These are phyloP conservation scores for Lathyrus oleraceus DNA, from an alignment of 306 rosid species.

Conservation along the genomic window DNA sequence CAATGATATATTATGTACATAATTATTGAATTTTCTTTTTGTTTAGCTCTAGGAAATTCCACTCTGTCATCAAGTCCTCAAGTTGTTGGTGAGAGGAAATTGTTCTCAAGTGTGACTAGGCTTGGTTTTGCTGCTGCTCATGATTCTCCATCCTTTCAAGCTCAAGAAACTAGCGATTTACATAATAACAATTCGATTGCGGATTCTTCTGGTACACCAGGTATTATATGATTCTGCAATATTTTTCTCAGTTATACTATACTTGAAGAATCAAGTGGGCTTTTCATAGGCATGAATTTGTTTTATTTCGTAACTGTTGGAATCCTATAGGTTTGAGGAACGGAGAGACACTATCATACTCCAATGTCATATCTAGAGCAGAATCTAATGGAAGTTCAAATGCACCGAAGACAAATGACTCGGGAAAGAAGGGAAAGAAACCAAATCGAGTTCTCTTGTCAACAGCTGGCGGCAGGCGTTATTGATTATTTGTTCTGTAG, in stretches of 20 bases:
- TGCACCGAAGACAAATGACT: constrained; percentile 62
- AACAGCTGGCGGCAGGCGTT: constrained; percentile 88
- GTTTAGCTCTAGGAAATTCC: constrained; percentile 80
- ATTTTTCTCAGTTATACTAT: not conserved
- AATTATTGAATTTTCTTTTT: constrained; percentile 20
- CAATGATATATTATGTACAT: not conserved
- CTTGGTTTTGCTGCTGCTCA: constrained; percentile 97
- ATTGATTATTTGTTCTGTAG: constrained; percentile 40
- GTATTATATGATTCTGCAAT: constrained; percentile 40
- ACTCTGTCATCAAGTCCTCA: constrained; percentile 71
- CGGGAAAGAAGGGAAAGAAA: constrained; percentile 88
- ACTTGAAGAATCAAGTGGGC: not conserved
- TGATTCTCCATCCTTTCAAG: constrained; percentile 77
- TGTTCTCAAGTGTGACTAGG: constrained; percentile 81
- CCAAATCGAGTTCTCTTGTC: constrained; percentile 77
- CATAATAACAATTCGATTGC: constrained; percentile 27
- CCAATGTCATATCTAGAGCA: constrained; percentile 65
- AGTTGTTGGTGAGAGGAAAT: constrained; percentile 65
- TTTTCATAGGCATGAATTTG: constrained; percentile 6
- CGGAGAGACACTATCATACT: constrained; percentile 66
- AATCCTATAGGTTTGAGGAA: constrained; percentile 47
- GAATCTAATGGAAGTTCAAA: constrained; percentile 48
- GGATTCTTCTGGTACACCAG: constrained; percentile 49
- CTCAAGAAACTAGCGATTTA: constrained; percentile 54
- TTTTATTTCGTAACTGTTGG: not conserved